These are phyloP conservation scores for Paramecium bursaria DNA, from an alignment of 73 alveolate genomes.

Conservation along the genomic window DNA sequence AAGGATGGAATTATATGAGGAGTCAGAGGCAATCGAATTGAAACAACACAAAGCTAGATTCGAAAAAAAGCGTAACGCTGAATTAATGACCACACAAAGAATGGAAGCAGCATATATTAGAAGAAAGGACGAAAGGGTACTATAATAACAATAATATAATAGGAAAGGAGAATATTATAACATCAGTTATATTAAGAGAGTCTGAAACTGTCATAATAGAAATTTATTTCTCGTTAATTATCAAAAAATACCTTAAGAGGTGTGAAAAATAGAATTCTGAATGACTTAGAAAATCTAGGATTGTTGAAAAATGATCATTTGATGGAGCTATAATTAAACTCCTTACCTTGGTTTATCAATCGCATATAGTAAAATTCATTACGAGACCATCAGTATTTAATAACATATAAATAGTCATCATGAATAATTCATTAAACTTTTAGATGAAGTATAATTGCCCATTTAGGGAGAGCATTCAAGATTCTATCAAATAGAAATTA, in stretches of 20 bases:
- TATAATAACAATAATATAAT: background rate
- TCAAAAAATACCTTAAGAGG: conserved; percentile 76
- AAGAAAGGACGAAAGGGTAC: conserved; percentile 86
- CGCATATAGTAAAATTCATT: conserved; percentile 70
- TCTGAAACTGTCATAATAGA: conserved; percentile 79
- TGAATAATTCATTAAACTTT: conserved; percentile 69
- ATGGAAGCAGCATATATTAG: conserved; percentile 91
- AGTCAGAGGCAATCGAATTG: conserved; percentile 88
- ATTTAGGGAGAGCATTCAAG: conserved; percentile 69
- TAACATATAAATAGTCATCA: conserved; percentile 71
- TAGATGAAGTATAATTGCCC: conserved; percentile 71
- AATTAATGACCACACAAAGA: conserved; percentile 90
- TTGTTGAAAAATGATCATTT: conserved; percentile 76
- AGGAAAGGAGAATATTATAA: conserved; percentile 80
- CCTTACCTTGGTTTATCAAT: conserved; percentile 75
- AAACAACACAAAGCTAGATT: conserved; percentile 85
- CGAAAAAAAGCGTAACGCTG: conserved; percentile 90
- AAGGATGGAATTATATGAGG: conserved; percentile 96
- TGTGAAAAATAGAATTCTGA: conserved; percentile 68
- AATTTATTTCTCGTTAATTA: conserved; percentile 74
- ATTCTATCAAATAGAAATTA: conserved; percentile 72
- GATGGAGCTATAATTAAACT: conserved; percentile 75
- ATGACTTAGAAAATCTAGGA: conserved; percentile 76
- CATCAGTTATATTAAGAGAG: conserved; percentile 72
- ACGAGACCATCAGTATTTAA: too few relatives aligned